Percentiles rank a stretch among this genome's conserved stretches.
phyloP scores from a whole-genome alignment of 2,329 filamentous ascomycete species.

The Diaporthe longicolla region DNA sequence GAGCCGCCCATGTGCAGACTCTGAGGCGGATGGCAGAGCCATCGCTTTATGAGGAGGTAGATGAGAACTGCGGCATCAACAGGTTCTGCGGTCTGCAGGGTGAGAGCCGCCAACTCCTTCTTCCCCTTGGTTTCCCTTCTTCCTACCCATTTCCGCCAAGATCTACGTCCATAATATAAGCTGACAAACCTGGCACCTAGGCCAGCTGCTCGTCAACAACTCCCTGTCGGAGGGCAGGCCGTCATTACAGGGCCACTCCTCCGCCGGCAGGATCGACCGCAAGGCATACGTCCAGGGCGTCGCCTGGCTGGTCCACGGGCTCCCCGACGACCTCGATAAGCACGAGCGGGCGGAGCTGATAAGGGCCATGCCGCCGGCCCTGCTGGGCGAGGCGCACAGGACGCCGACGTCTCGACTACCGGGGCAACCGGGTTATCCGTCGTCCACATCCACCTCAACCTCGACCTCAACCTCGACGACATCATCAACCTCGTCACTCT shows the following conservation, averaged over 20 bases:
- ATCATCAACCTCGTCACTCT: not conserved
- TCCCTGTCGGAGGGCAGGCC: constrained; percentile 29
- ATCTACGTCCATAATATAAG: no score
- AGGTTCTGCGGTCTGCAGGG: constrained; percentile 44
- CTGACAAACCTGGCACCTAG: not conserved
- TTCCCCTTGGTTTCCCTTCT: no score
- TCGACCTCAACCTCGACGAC: not conserved
- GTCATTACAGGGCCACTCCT: not conserved
- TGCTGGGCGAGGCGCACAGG: constrained; percentile 42
- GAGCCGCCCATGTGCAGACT: not conserved
- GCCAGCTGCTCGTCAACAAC: constrained; percentile 37
- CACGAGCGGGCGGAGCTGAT: constrained; percentile 68
- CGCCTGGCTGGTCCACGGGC: constrained; percentile 73
- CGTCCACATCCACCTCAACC: not conserved
- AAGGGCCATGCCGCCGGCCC: constrained; percentile 61
- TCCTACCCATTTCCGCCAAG: no score
- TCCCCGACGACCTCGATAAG: constrained; percentile 69
- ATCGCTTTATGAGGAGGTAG: constrained; percentile 1
- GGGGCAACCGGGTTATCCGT: not conserved
- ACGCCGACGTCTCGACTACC: constrained; percentile 28
- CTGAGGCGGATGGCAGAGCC: constrained; percentile 7
- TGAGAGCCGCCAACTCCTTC: not conserved
- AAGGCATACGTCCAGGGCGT: constrained; percentile 76
- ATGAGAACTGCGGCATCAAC: constrained; percentile 40
- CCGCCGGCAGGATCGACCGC: constrained; percentile 59